Conservation (phyloP, 495 filamentous ascomycete genomes). For the Letharia lupina region DNA sequence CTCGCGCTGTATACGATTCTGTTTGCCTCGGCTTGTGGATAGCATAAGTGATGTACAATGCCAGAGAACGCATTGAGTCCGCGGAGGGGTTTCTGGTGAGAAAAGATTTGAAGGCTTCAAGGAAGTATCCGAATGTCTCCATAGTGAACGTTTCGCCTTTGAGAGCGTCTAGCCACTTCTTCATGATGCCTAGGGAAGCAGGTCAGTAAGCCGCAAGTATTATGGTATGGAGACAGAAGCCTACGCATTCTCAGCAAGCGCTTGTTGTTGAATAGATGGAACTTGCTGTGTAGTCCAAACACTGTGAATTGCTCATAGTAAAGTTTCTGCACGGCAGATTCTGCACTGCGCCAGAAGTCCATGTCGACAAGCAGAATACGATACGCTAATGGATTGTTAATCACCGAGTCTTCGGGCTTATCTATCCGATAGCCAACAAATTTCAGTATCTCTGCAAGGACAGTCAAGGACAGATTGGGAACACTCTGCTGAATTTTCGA, state of each 20-base stretch:
- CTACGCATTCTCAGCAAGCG: constrained; percentile 83
- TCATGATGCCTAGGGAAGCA: constrained; percentile 62
- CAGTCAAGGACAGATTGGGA: constrained; percentile 55
- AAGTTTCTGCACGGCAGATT: constrained; percentile 61
- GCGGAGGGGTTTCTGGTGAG: constrained; percentile 70
- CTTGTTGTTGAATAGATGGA: constrained; percentile 83
- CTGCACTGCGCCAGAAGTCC: constrained; percentile 80
- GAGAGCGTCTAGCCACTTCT: constrained; percentile 78
- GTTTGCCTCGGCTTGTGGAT: constrained; percentile 51
- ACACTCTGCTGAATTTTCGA: neutral
- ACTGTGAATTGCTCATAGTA: constrained; percentile 88
- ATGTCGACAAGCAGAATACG: constrained; percentile 84
- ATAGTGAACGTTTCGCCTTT: constrained; percentile 71
- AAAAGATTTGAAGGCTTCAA: constrained; percentile 66
- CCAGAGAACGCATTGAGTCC: constrained; percentile 76
- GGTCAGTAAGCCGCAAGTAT: constrained; percentile 17
- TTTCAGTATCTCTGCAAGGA: constrained; percentile 66
- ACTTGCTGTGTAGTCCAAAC: constrained; percentile 77
- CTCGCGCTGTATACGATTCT: constrained; percentile 23
- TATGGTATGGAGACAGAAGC: constrained; percentile 29
- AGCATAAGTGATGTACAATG: constrained; percentile 87
- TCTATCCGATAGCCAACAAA: constrained; percentile 81
- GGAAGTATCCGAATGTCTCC: constrained; percentile 63
- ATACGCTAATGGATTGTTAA: constrained; percentile 92
- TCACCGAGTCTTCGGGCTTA: constrained; percentile 73